Percentiles rank a stretch among this genome's conserved stretches.
phyloP scores from a whole-genome alignment of 2,329 filamentous ascomycete species.

The Xylariaceae sp. region DNA sequence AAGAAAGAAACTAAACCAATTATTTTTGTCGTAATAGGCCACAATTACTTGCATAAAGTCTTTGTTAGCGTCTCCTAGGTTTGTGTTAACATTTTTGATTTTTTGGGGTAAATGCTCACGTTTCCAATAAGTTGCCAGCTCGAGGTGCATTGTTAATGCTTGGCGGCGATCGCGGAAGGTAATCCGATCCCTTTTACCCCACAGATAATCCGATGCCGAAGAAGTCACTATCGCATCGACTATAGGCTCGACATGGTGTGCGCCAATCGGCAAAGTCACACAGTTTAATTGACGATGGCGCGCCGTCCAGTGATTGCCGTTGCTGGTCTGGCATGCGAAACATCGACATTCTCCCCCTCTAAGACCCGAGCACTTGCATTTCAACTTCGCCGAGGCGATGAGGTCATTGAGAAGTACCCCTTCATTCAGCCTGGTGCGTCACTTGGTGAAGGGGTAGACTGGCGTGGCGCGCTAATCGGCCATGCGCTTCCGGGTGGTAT shows the following conservation, averaged over 20 bases:
- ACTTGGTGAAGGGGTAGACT: constrained; percentile 52
- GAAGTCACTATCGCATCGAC: too few relatives aligned
- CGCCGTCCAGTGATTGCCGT: constrained; percentile 54
- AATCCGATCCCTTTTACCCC: neutral
- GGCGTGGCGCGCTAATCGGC: constrained; percentile 59
- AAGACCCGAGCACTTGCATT: constrained; percentile 57
- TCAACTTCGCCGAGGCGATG: constrained; percentile 52
- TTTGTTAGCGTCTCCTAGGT: too few relatives aligned
- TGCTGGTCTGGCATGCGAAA: constrained; percentile 61
- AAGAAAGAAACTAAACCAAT: too few relatives aligned
- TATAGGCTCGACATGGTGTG: neutral
- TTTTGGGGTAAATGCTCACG: too few relatives aligned
- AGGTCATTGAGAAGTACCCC: constrained; percentile 52
- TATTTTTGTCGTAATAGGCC: too few relatives aligned
- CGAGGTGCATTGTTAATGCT: too few relatives aligned
- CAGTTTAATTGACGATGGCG: constrained; percentile 22
- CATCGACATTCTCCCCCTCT: constrained; percentile 59
- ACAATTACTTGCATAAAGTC: too few relatives aligned
- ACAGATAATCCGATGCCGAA: neutral
- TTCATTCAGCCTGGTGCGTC: constrained; percentile 52
- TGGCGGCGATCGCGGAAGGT: too few relatives aligned
- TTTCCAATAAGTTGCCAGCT: too few relatives aligned
- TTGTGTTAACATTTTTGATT: too few relatives aligned
- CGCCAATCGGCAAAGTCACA: neutral
- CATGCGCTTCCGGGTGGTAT: constrained; percentile 58